These are phyloP conservation scores for Tulasnella sp. DNA, from an alignment of 768 basidiomycete genomes.

Conservation along the genomic window DNA sequence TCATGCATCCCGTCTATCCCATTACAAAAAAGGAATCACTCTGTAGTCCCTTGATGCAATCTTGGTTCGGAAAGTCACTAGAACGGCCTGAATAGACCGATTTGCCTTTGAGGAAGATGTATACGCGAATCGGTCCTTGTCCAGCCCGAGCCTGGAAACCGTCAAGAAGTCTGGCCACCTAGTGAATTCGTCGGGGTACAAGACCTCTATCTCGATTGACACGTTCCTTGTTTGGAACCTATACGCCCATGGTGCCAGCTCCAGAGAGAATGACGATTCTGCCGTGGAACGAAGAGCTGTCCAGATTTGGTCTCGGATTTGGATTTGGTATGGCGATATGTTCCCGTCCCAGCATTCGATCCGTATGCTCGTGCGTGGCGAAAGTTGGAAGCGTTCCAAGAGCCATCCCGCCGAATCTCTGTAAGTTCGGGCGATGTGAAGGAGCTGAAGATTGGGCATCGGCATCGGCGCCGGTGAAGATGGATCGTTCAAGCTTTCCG, in stretches of 20 bases:
- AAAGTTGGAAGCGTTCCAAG: neutral
- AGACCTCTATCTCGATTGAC: neutral
- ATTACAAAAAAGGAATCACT: neutral
- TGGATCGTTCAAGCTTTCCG: neutral
- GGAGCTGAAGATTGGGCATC: neutral
- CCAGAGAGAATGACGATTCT: neutral
- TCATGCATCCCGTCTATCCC: neutral
- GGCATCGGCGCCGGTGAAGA: neutral
- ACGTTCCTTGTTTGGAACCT: neutral
- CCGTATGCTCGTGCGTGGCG: neutral
- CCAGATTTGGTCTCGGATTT: neutral
- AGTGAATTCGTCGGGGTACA: neutral
- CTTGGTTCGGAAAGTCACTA: neutral
- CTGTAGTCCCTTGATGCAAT: neutral
- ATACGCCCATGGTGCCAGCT: neutral
- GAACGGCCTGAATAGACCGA: too few relatives aligned
- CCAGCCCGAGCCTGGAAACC: neutral
- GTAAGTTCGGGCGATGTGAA: neutral
- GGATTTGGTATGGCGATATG: neutral
- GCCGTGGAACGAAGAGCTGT: neutral
- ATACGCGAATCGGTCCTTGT: neutral
- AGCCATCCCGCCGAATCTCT: neutral
- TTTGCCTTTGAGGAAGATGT: neutral
- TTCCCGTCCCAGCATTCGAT: neutral
- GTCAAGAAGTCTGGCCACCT: neutral